phyloP scores from a whole-genome alignment of 768 basidiomycete genomes.

The Amanita subjunquillea region DNA sequence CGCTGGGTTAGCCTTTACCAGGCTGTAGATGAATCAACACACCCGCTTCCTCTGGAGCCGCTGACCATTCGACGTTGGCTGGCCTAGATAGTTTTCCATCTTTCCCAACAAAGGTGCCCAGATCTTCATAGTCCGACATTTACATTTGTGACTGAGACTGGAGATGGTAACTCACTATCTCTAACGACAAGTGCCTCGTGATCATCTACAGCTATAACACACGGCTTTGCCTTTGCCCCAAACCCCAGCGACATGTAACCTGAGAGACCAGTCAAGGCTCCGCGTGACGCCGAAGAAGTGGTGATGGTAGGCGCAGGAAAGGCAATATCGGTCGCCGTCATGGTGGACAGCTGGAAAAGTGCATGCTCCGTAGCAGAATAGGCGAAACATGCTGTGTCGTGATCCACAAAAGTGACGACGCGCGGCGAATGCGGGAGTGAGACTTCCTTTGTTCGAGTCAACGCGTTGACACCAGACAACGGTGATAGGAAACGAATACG shows the following conservation, averaged over 20 bases:
- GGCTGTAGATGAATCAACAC: background rate
- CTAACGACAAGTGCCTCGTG: constrained; percentile 63
- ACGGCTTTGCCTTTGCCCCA: constrained; percentile 65
- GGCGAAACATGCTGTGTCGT: constrained; percentile 57
- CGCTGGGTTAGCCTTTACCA: background rate
- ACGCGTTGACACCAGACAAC: background rate
- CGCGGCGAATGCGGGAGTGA: constrained; percentile 86
- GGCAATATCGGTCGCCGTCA: constrained; percentile 45
- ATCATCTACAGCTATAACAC: constrained; percentile 41
- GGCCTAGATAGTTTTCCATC: constrained; percentile 45
- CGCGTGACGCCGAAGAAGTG: constrained; percentile 43
- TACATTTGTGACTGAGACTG: background rate
- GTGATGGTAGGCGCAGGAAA: constrained; percentile 34
- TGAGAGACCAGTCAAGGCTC: constrained; percentile 68
- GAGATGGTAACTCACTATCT: constrained; percentile 49
- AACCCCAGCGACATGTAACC: constrained; percentile 83
- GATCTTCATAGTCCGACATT: constrained; percentile 30
- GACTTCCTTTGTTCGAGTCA: constrained; percentile 48
- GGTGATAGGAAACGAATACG: constrained; percentile 8
- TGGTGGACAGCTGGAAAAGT: constrained; percentile 54
- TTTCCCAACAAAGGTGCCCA: constrained; percentile 53
- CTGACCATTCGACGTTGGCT: constrained; percentile 57
- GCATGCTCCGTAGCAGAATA: constrained; percentile 76
- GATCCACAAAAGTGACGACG: constrained; percentile 61
- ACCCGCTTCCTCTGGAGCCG: constrained; percentile 69